Conservation (phyloP, 139 green algal genomes). For the Chara braunii region DNA sequence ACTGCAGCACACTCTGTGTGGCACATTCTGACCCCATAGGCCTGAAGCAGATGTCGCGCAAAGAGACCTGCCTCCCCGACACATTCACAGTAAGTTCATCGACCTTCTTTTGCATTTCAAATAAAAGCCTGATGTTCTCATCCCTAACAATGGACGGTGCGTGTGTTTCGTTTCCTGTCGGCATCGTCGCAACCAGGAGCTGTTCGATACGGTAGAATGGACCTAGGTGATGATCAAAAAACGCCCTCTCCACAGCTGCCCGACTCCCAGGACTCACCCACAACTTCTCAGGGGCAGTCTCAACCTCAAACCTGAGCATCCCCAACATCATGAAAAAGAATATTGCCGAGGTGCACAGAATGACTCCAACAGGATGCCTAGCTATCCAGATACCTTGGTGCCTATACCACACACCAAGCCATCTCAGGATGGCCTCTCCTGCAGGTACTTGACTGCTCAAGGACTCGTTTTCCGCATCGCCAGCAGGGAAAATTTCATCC, state of each 20-base stretch:
- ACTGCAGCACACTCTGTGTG: conserved; percentile 61
- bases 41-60: conserved; percentile 75
- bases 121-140: conserved; percentile 61
- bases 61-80: conserved; percentile 38
- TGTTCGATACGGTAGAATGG: conserved; percentile 79
- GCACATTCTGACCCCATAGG: conserved; percentile 69
- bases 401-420: conserved; percentile 2
- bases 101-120: conserved; percentile 65
- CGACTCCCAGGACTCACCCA: conserved; percentile 65
- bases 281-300: conserved; percentile 40
- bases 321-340: conserved; percentile 11
- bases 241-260: conserved; percentile 47
- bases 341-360: background rate
- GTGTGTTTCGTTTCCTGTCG: conserved; percentile 20
- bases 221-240: conserved; percentile 75
- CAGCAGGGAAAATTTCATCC: too few species aligned
- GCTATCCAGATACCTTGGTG: conserved; percentile 22
- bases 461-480: too few species aligned
- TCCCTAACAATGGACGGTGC: conserved; percentile 61
- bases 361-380: background rate
- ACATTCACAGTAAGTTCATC: conserved; percentile 9
- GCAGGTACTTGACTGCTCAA: too few species aligned
- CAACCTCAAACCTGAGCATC: conserved; percentile 11
- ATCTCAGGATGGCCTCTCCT: too few species aligned
- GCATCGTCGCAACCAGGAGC: conserved; percentile 17